Evolutionary conservation across 441 rosid genomes (phyloP), one percentile per base, ranked within the genome.

Genomic region (Populus trichocarpa): DNA sequence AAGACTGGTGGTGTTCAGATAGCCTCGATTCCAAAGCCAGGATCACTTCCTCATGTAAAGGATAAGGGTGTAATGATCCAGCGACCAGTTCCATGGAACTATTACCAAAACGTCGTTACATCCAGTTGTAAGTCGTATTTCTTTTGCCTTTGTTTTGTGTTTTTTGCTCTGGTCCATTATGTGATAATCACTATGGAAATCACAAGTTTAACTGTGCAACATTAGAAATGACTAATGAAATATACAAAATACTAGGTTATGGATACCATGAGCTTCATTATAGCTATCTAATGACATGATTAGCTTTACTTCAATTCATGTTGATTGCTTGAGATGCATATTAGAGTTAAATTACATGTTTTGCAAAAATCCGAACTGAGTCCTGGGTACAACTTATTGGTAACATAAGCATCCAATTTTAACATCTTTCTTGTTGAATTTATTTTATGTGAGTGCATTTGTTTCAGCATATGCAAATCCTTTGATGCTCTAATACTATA

Each of bases 71-170:
- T 96, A 86, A 83, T 79, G 84, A 85, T 92, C 83, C 89, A 83
- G 73, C 96, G 98, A 77, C 98, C 96, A 23, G 94, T 93, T 67
- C 98, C 98, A 71, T 96, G 95, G 98, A 96, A 87, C 90, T 96
- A 96, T 86, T 96, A 96, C 87, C 99, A 94, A 87, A 96, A 96
- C 78, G 98, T 92, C 69, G 98, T 96, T 77, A 94, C 98, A 72
- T 93, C 95, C 76, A 94, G 98, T 84, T 96, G 99, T 96, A 88
- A 91, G 98, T 81, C 16, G 30, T 35, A 7, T 63, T 53, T 68
- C 57, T 74, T 77, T 74, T 26, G 46, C 46, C 71, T 71, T 71
- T 74, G 64, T 12, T 65, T 40, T 40, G 16, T 40, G 50, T 40
- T 16, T 40, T 69, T 53, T 53, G 26, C 32, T 64, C 53, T 20